Percentiles rank a stretch among this genome's conserved stretches.
These are phyloP conservation scores for Leucaena leucocephala DNA, from an alignment of 306 rosid genomes.

Conservation along the genomic window DNA sequence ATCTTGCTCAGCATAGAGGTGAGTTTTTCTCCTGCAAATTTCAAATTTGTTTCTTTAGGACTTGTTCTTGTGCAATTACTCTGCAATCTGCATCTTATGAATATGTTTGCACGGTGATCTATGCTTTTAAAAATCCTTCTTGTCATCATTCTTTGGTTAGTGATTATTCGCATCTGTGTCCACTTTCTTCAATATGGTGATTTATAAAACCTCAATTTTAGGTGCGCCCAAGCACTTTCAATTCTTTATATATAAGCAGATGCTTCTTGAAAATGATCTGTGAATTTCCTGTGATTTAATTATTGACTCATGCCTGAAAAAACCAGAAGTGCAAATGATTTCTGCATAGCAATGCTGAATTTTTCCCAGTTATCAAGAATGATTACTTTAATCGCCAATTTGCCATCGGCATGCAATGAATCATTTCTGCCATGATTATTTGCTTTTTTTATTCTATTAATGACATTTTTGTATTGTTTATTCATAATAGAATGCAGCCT, in stretches of 20 bases:
- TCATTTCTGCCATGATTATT: conserved; percentile 3
- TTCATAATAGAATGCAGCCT: conserved; percentile 71
- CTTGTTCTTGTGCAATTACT: not conserved
- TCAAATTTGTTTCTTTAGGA: conserved; percentile 12
- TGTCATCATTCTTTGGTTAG: not conserved
- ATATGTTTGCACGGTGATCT: not conserved
- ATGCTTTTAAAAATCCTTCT: not conserved
- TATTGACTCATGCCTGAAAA: not conserved
- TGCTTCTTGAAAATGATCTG: conserved; percentile 5
- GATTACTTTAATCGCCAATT: not conserved
- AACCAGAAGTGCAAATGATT: conserved; percentile 15
- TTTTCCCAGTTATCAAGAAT: conserved; percentile 20
- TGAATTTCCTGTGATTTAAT: conserved; percentile 9
- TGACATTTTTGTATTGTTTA: conserved; percentile 15
- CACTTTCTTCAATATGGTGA: not conserved
- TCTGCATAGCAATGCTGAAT: not conserved
- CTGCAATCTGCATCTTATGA: not conserved
- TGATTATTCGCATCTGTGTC: not conserved
- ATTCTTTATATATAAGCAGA: not conserved
- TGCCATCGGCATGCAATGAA: not conserved
- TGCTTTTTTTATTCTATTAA: conserved; percentile 5
- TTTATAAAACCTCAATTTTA: not conserved
- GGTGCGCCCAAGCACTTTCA: not conserved
- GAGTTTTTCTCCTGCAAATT: conserved; percentile 23
- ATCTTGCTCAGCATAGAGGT: conserved; percentile 82